These are phyloP conservation scores for Aethionema arabicum DNA, from an alignment of 345 rosid genomes.

Conservation along the genomic window DNA sequence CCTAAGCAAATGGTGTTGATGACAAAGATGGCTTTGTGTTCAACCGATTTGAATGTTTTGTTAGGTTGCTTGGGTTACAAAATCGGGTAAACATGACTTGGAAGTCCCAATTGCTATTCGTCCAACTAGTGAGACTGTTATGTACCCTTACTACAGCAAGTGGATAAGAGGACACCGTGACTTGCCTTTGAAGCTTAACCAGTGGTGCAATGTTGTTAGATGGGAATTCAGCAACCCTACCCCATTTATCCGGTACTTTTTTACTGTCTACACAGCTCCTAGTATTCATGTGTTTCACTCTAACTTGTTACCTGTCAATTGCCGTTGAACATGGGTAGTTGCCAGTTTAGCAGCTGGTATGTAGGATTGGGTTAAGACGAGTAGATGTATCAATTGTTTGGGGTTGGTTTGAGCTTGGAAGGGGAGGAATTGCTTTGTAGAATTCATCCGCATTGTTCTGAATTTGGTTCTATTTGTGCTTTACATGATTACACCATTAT, in stretches of 20 bases:
- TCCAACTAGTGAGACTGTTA: slow-evolving; percentile 98
- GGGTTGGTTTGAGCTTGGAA: neutral
- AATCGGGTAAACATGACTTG: slow-evolving; percentile 84
- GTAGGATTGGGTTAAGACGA: too few species aligned
- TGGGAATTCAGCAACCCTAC: slow-evolving; percentile 99
- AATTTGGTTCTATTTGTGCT: too few species aligned
- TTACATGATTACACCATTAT: too few species aligned
- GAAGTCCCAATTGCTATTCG: slow-evolving; percentile 94
- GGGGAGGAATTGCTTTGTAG: too few species aligned
- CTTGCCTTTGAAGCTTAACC: slow-evolving; percentile 91
- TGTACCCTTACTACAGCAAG: slow-evolving; percentile 96
- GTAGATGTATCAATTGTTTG: too few species aligned
- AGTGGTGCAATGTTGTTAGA: slow-evolving; percentile 99
- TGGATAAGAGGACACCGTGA: slow-evolving; percentile 99
- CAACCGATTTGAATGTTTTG: slow-evolving; percentile 21
- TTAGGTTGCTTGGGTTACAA: slow-evolving; percentile 99
- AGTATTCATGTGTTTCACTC: neutral
- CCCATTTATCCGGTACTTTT: slow-evolving; percentile 84
- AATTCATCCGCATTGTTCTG: too few species aligned
- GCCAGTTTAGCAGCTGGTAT: too few species aligned
- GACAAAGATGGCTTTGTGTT: neutral
- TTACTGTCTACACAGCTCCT: slow-evolving; percentile 4
- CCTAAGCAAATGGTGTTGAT: neutral
- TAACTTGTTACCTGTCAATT: neutral
- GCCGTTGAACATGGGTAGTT: too few species aligned